These are phyloP conservation scores for Ophioceras dolichostomum DNA, from an alignment of 2,329 filamentous ascomycete genomes.

Conservation along the genomic window DNA sequence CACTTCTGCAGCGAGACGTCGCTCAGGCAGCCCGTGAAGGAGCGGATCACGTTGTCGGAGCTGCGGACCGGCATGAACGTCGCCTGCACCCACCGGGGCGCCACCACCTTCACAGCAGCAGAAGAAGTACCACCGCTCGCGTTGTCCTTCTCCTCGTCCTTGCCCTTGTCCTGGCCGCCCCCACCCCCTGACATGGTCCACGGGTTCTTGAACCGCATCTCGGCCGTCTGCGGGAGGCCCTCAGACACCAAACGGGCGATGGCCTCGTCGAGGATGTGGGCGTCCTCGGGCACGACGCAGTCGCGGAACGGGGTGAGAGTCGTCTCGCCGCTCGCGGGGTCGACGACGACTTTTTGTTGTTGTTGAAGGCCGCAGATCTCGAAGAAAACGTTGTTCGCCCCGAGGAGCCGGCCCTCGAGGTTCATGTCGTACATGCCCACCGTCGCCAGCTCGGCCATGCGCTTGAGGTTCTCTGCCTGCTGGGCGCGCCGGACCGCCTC, in stretches of 20 bases:
- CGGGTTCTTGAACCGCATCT: constrained; percentile 34
- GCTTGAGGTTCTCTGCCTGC: constrained; percentile 38
- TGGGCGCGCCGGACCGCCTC: constrained; percentile 35
- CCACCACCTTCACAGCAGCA: constrained; percentile 30
- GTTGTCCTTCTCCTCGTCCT: too few relatives aligned
- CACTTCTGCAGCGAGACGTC: constrained; percentile 37
- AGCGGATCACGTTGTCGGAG: constrained; percentile 31
- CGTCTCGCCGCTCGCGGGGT: constrained; percentile 12
- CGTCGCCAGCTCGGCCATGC: constrained; percentile 40
- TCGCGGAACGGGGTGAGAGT: constrained; percentile 30
- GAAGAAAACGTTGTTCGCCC: constrained; percentile 40
- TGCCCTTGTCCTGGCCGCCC: constrained; percentile 30
- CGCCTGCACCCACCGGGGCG: constrained; percentile 34
- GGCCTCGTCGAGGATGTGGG: constrained; percentile 24
- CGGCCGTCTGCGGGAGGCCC: constrained; percentile 30
- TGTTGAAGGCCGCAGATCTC: constrained; percentile 39
- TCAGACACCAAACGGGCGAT: constrained; percentile 25
- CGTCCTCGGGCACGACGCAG: constrained; percentile 32
- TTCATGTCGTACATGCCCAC: constrained; percentile 44
- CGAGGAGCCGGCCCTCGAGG: constrained; percentile 33
- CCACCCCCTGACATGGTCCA: too few relatives aligned
- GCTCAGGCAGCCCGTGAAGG: constrained; percentile 35
- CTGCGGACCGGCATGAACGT: constrained; percentile 38
- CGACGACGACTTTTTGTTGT: constrained; percentile 28
- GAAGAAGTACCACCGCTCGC: too few relatives aligned